A percentile compares a stretch with the other conserved stretches of the same genome.
Conservation (phyloP, 371 early-diverging fungal genomes). For the Funneliformis caledonium region DNA sequence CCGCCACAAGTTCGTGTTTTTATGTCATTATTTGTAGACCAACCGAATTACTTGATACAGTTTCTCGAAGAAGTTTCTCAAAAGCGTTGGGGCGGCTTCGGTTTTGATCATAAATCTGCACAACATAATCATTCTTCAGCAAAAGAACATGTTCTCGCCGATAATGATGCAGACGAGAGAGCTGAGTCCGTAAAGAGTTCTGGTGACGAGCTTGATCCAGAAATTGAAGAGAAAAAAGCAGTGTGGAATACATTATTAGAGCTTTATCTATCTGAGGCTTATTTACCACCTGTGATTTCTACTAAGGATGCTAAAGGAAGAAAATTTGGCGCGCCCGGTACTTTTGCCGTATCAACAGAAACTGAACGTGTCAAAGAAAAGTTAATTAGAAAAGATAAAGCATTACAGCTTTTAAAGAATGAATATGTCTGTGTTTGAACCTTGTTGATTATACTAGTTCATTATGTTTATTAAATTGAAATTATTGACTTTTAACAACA, state of each 20-base stretch:
- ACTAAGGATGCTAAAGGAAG: conserved; percentile 43
- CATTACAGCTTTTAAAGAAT: conserved; percentile 59
- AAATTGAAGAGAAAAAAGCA: conserved; percentile 66
- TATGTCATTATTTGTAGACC: conserved; percentile 64
- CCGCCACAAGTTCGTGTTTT: conserved; percentile 30
- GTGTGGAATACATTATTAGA: conserved; percentile 92
- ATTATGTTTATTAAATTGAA: not conserved
- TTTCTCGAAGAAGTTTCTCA: conserved; percentile 39
- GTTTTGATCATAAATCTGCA: conserved; percentile 28
- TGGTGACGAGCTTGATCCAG: conserved; percentile 49
- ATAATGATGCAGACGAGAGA: conserved; percentile 5
- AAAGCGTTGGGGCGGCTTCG: conserved; percentile 38
- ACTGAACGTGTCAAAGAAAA: conserved; percentile 48
- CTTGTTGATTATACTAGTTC: not conserved
- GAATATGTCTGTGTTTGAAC: conserved; percentile 41
- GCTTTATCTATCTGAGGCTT: conserved; percentile 74
- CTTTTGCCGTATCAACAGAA: conserved; percentile 46
- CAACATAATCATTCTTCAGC: not conserved
- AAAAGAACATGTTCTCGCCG: not conserved
- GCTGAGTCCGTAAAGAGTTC: conserved; percentile 46
- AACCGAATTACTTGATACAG: conserved; percentile 69
- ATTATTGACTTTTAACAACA: conserved; percentile 41
- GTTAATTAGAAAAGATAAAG: conserved; percentile 50
- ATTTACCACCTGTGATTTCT: conserved; percentile 40
- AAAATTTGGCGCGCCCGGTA: conserved; percentile 40